Percentiles rank a stretch among this genome's conserved stretches.
Evolutionary conservation across 2,329 filamentous ascomycete genomes (phyloP).

Genomic region (Furcasterigmium furcatum): DNA sequence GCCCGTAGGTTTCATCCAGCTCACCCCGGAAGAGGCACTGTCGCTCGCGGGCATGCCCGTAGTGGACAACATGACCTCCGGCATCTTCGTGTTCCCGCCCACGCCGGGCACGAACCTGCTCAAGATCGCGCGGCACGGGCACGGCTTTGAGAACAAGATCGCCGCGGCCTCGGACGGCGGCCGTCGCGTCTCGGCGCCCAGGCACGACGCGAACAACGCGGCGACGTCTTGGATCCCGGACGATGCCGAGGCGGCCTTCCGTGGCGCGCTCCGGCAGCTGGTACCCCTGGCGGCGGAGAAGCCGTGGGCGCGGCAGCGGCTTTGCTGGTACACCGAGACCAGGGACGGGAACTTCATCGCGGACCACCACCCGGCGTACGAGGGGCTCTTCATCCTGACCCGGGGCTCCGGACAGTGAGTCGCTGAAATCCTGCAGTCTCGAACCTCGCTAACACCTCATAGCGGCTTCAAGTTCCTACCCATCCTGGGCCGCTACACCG

Average conservation of each 20-base stretch:
- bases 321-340: constrained; percentile 67
- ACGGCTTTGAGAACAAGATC: constrained; percentile 43
- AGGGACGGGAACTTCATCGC: constrained; percentile 60
- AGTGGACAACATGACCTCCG: constrained; percentile 50
- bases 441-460: background rate
- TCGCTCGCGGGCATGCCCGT: constrained; percentile 55
- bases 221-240: constrained; percentile 38
- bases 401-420: constrained; percentile 39
- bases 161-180: constrained; percentile 17
- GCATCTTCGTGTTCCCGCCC: constrained; percentile 56
- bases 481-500: constrained; percentile 19
- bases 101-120: constrained; percentile 43
- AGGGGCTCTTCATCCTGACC: constrained; percentile 41
- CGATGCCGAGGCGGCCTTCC: constrained; percentile 51
- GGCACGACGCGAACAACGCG: constrained; percentile 30
- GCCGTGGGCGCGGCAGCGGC: constrained; percentile 44
- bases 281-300: constrained; percentile 51
- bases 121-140: constrained; percentile 60
- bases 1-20: constrained; percentile 59
- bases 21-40: constrained; percentile 55
- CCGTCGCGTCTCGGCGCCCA: constrained; percentile 26
- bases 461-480: constrained; percentile 22
- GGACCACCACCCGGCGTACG: constrained; percentile 46
- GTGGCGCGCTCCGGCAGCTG: constrained; percentile 46
- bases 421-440: too few species aligned